phyloP scores from a whole-genome alignment of 176 grass and related monocot genomes.

The Paspalum vaginatum region DNA sequence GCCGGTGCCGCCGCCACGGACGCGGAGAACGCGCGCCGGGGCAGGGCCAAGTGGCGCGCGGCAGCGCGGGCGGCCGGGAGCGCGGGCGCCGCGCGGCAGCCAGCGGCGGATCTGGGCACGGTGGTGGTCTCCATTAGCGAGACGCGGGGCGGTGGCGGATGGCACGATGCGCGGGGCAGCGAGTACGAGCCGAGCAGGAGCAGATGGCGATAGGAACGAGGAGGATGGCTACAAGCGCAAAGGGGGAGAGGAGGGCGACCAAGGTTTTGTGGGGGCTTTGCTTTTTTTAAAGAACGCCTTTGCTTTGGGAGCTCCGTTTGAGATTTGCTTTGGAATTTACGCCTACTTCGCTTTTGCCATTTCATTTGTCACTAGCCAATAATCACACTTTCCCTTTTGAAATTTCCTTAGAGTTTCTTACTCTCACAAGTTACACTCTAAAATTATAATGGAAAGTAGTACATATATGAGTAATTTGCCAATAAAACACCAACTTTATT shows the following conservation, averaged over 20 bases:
- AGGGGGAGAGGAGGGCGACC: background rate
- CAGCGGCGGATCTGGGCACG: slow-evolving; percentile 57
- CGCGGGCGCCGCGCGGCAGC: slow-evolving; percentile 28
- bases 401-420: too few species aligned
- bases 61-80: background rate
- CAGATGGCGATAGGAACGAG: background rate
- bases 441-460: too few species aligned
- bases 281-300: too few species aligned
- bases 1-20: slow-evolving; percentile 10
- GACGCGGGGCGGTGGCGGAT: background rate
- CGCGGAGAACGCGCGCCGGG: background rate
- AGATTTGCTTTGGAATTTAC: background rate
- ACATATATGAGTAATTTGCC: too few species aligned
- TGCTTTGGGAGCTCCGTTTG: slow-evolving; percentile 18
- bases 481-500: too few species aligned
- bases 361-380: background rate
- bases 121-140: slow-evolving; percentile 55
- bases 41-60: background rate
- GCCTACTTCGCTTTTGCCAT: background rate
- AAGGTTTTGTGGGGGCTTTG: slow-evolving; percentile 26
- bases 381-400: too few species aligned
- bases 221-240: background rate
- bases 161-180: background rate
- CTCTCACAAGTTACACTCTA: too few species aligned
- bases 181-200: background rate